These are phyloP conservation scores for Scheffersomyces illinoinensis DNA, from an alignment of 1,139 yeast species.

Conservation along the genomic window DNA sequence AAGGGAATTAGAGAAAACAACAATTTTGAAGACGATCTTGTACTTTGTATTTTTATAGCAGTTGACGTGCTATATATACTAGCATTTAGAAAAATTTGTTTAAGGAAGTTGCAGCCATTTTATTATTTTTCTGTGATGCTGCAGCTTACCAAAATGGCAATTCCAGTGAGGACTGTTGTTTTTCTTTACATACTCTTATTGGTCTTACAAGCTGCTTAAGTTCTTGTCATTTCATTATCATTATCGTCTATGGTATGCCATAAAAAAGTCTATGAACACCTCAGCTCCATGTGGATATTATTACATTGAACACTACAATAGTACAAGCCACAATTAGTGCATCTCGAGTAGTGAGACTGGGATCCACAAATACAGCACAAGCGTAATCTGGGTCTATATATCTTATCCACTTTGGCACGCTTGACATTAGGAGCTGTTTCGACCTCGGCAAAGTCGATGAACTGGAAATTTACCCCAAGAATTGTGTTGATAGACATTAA, in stretches of 20 bases:
- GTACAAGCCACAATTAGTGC: constrained; percentile 42
- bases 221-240: background rate
- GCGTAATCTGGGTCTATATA: constrained; percentile 35
- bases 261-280: constrained; percentile 28
- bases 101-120: background rate
- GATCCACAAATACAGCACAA: constrained; percentile 48
- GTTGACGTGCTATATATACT: background rate
- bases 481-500: constrained; percentile 45
- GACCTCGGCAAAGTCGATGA: constrained; percentile 35
- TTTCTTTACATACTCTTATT: background rate
- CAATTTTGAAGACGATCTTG: background rate
- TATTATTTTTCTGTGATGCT: background rate
- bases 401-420: constrained; percentile 14
- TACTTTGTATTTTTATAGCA: background rate
- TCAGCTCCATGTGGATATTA: constrained; percentile 43
- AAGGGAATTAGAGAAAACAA: background rate
- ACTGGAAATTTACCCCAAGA: constrained; percentile 41
- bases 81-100: background rate
- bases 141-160: background rate
- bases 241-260: background rate
- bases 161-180: background rate
- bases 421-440: constrained; percentile 14
- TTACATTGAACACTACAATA: constrained; percentile 46
- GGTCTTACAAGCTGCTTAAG: background rate
- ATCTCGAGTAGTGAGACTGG: constrained; percentile 40